Conservation (phyloP, 2,329 filamentous ascomycete species). For the Colletotrichum liriopes region DNA sequence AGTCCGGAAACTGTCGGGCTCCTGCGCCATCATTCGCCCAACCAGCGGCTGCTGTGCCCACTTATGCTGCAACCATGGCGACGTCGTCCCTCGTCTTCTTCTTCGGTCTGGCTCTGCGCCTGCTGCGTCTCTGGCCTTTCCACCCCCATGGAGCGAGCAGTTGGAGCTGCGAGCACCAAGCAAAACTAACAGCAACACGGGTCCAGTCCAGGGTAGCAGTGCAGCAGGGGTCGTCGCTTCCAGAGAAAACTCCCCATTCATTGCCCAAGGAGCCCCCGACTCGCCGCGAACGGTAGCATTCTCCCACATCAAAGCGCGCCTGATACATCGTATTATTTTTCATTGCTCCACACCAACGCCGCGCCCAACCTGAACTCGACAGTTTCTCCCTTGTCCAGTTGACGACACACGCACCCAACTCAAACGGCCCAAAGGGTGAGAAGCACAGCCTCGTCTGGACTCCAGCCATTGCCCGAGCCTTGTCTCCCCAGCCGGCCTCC, state of each 20-base stretch:
- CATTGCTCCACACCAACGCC: constrained; percentile 35
- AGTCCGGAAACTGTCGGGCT: constrained; percentile 1
- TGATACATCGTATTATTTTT: constrained; percentile 42
- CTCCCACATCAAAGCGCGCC: constrained; percentile 41
- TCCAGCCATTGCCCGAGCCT: constrained; percentile 27
- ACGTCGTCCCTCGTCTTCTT: constrained; percentile 31
- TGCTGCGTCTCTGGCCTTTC: constrained; percentile 8
- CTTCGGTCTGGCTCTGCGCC: constrained; percentile 2
- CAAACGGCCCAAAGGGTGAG: not conserved
- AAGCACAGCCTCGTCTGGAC: constrained; percentile 41
- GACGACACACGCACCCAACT: constrained; percentile 11
- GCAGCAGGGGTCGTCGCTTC: constrained; percentile 34
- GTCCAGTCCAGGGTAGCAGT: constrained; percentile 27
- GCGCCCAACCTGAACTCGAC: constrained; percentile 31
- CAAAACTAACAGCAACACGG: constrained; percentile 17
- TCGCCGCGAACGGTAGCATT: constrained; percentile 40
- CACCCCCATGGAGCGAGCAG: constrained; percentile 24
- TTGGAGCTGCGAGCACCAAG: constrained; percentile 25
- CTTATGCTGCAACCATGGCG: constrained; percentile 30
- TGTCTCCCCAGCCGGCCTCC: constrained; percentile 15
- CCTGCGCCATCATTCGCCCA: constrained; percentile 18
- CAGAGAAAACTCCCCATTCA: constrained; percentile 3
- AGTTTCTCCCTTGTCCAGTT: constrained; percentile 18
- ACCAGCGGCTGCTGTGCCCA: not conserved
- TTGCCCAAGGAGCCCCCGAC: constrained; percentile 28